A percentile compares a stretch with the other conserved stretches of the same genome.
Conservation (phyloP, 2,329 filamentous ascomycete species). For the Diplodia corticola region DNA sequence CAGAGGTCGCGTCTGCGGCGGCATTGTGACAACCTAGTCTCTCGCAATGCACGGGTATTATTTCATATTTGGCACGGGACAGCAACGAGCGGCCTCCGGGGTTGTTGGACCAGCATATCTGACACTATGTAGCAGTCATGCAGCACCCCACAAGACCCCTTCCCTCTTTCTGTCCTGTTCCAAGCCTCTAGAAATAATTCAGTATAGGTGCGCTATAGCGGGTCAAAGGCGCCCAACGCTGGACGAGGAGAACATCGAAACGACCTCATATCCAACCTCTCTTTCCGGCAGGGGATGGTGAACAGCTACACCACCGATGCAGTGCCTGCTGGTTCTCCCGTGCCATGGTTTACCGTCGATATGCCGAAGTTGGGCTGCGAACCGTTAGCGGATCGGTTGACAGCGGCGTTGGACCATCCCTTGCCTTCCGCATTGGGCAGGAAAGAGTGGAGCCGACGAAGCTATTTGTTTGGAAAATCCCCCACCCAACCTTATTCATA, state of each 20-base stretch:
- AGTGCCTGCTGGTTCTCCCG: background rate
- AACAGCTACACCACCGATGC: slow-evolving; percentile 25
- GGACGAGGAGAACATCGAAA: background rate
- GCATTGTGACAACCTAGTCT: background rate
- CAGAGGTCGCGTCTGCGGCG: background rate
- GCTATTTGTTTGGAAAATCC: background rate
- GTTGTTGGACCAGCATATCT: background rate
- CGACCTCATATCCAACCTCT: slow-evolving; percentile 33
- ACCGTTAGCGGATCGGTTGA: background rate
- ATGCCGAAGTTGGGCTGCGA: background rate
- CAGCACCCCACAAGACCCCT: background rate
- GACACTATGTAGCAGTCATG: background rate
- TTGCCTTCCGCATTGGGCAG: background rate
- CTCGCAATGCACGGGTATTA: background rate
- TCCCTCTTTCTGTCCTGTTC: background rate
- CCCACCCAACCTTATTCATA: background rate
- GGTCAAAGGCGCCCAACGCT: background rate
- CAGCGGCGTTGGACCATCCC: background rate
- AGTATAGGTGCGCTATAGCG: background rate
- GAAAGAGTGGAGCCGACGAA: slow-evolving; percentile 6
- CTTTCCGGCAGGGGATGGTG: slow-evolving; percentile 38
- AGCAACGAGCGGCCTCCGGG: background rate
- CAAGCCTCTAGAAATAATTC: background rate
- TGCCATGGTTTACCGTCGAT: background rate
- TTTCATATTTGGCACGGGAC: background rate